Evolutionary conservation across 148 eudicot genomes (phyloP).

Genomic region (Salicornia ramosissima): DNA sequence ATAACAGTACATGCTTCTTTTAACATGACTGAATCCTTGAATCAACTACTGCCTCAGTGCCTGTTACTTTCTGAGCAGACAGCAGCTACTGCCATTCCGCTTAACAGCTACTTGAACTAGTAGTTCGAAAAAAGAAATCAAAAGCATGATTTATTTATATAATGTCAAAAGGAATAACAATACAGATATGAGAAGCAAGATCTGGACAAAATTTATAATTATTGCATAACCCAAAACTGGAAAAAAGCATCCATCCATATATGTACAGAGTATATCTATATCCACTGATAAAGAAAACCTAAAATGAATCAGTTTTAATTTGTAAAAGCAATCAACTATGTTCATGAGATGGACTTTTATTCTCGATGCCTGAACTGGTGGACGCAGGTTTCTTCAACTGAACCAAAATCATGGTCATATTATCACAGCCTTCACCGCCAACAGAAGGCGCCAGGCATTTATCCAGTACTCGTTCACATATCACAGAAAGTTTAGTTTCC

Average conservation of each 20-base stretch:
- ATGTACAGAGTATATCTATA: neutral
- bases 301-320: neutral
- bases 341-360: neutral
- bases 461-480: constrained; percentile 56
- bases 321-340: constrained; percentile 1
- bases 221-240: neutral
- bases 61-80: too few relatives aligned
- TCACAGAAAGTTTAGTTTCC: constrained; percentile 58
- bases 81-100: too few relatives aligned
- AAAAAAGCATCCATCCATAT: neutral
- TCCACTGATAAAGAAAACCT: neutral
- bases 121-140: too few relatives aligned
- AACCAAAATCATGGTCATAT: constrained; percentile 76
- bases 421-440: constrained; percentile 72
- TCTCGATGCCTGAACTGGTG: neutral
- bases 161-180: too few relatives aligned
- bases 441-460: constrained; percentile 55
- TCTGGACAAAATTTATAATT: too few relatives aligned
- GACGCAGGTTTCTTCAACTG: constrained; percentile 46
- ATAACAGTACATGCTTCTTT: too few relatives aligned
- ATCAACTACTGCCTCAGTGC: too few relatives aligned
- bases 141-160: too few relatives aligned
- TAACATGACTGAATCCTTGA: too few relatives aligned
- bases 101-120: too few relatives aligned
- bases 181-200: too few relatives aligned